phyloP scores from a whole-genome alignment of 2,329 filamentous ascomycete species.

The Purpureocillium takamizusanense region DNA sequence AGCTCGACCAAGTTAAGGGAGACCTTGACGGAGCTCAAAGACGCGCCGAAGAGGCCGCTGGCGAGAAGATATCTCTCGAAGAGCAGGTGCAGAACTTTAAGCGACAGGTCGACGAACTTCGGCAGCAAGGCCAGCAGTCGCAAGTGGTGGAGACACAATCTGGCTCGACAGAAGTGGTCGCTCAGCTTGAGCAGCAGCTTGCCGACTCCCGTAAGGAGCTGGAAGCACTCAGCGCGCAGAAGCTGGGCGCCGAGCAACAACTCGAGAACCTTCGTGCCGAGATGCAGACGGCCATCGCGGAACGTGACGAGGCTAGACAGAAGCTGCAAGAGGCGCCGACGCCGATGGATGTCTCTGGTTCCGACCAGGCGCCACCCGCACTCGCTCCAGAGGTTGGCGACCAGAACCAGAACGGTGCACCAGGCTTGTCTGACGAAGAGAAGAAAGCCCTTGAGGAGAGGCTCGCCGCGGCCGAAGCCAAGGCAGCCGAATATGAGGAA shows the following conservation, averaged over 20 bases:
- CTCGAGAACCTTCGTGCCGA: constrained; percentile 46
- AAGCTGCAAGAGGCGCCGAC: constrained; percentile 22
- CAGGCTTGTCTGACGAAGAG: constrained; percentile 44
- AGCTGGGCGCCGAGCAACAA: constrained; percentile 57
- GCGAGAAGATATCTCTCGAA: constrained; percentile 27
- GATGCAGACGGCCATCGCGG: constrained; percentile 50
- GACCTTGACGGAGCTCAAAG: constrained; percentile 46
- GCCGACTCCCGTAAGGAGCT: constrained; percentile 49
- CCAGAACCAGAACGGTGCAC: constrained; percentile 9
- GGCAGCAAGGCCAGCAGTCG: constrained; percentile 21
- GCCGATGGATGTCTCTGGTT: constrained; percentile 4
- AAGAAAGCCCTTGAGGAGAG: constrained; percentile 53
- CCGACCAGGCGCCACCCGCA: not conserved
- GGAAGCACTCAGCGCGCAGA: constrained; percentile 56
- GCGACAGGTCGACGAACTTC: constrained; percentile 28
- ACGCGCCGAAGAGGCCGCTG: constrained; percentile 19
- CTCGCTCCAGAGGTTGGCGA: not conserved
- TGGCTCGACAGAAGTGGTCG: constrained; percentile 35
- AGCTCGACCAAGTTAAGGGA: constrained; percentile 35
- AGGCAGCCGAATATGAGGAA: constrained; percentile 54
- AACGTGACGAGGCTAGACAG: constrained; percentile 52
- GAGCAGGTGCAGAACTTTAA: constrained; percentile 35
- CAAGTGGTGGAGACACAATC: constrained; percentile 24
- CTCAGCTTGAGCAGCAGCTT: constrained; percentile 41
- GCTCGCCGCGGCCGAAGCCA: constrained; percentile 50